Evolutionary conservation across 2,329 filamentous ascomycete genomes (phyloP).

Genomic region (Trichoderma sp.): DNA sequence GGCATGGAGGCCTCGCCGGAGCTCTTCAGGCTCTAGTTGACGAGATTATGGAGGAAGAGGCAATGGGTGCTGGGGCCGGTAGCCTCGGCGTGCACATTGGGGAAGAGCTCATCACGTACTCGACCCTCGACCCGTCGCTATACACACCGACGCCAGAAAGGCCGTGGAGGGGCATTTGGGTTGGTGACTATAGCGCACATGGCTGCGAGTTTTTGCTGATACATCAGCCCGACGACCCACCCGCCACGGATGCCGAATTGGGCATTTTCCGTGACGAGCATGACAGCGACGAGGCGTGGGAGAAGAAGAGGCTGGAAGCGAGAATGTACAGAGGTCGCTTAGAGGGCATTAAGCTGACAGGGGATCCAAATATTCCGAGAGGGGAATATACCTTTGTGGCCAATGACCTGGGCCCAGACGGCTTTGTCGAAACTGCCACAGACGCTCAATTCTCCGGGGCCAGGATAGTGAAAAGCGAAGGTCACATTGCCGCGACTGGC

Average conservation of each 20-base stretch:
- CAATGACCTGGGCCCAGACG: constrained; percentile 71
- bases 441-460: constrained; percentile 74
- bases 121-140: constrained; percentile 71
- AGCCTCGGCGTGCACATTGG: constrained; percentile 53
- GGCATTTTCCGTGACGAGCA: constrained; percentile 45
- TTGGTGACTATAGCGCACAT: constrained; percentile 85
- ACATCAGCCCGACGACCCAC: constrained; percentile 66
- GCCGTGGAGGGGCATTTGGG: constrained; percentile 89
- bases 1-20: constrained; percentile 35
- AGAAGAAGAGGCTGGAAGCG: constrained; percentile 49
- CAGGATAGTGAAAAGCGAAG: constrained; percentile 71
- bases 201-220: constrained; percentile 87
- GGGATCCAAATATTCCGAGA: constrained; percentile 85
- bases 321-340: constrained; percentile 67
- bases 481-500: constrained; percentile 75
- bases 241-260: constrained; percentile 45
- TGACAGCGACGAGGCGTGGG: constrained; percentile 54
- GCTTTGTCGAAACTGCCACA: constrained; percentile 65
- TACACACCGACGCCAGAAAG: constrained; percentile 81
- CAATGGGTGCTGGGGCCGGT: constrained; percentile 28
- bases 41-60: constrained; percentile 13
- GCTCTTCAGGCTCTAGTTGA: constrained; percentile 31
- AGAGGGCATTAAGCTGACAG: constrained; percentile 87
- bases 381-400: constrained; percentile 83
- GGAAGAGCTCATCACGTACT: constrained; percentile 64